phyloP scores from a whole-genome alignment of 2,329 filamentous ascomycete species.

The Neoascochyta sp. region DNA sequence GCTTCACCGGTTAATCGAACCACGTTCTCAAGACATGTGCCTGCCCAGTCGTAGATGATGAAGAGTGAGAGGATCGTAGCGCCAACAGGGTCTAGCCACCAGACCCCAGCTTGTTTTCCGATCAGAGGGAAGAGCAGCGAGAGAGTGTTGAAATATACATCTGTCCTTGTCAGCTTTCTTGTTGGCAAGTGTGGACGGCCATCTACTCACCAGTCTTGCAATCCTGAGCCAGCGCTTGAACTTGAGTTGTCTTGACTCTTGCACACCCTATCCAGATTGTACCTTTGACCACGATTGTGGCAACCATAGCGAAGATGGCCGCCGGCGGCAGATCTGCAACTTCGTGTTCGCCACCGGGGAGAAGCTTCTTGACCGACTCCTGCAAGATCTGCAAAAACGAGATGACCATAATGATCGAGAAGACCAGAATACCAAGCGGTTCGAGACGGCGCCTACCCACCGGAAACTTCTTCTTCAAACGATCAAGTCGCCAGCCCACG shows the following conservation, averaged over 20 bases:
- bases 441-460: conserved; percentile 53
- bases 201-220: conserved; percentile 51
- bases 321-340: conserved; percentile 51
- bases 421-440: conserved; percentile 60
- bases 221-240: conserved; percentile 61
- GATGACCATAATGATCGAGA: conserved; percentile 60
- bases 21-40: conserved; percentile 59
- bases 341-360: conserved; percentile 48
- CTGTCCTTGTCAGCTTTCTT: conserved; percentile 46
- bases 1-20: conserved; percentile 57
- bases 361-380: conserved; percentile 57
- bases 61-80: conserved; percentile 61
- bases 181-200: neutral
- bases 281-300: conserved; percentile 58
- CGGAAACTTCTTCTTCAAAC: conserved; percentile 54
- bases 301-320: conserved; percentile 56
- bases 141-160: conserved; percentile 62
- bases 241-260: conserved; percentile 60
- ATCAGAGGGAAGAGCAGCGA: conserved; percentile 61
- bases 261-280: conserved; percentile 59
- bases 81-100: conserved; percentile 65
- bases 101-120: conserved; percentile 56
- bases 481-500: conserved; percentile 54
- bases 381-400: conserved; percentile 60
- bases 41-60: conserved; percentile 67